Conservation (phyloP, 176 grass and related monocot species). For the Eragrostis curvula region DNA sequence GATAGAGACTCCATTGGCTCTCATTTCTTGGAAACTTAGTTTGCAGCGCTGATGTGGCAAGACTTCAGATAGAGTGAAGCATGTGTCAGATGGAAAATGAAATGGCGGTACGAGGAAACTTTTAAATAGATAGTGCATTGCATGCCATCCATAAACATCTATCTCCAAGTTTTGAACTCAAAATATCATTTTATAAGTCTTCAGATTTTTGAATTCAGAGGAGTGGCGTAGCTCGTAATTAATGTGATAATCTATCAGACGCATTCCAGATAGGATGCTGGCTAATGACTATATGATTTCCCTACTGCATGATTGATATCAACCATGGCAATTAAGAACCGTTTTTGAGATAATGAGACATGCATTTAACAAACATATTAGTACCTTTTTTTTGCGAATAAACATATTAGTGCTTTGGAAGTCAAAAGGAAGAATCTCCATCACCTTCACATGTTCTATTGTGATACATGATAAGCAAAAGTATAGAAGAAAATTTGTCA, state of each 20-base stretch:
- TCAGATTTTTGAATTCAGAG: not conserved
- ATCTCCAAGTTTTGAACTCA: not conserved
- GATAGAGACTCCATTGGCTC: conserved; percentile 23
- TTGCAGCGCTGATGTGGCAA: not conserved
- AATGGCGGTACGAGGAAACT: not conserved
- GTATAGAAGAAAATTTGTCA: not conserved
- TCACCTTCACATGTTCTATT: conserved; percentile 29
- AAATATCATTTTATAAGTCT: not conserved
- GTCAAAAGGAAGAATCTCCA: conserved; percentile 33
- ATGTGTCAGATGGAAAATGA: conserved; percentile 15
- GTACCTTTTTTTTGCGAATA: too few relatives aligned
- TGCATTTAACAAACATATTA: conserved; percentile 28
- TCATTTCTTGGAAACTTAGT: not conserved
- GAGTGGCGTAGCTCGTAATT: not conserved
- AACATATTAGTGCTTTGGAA: conserved; percentile 16
- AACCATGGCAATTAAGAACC: not conserved
- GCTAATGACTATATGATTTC: conserved; percentile 42
- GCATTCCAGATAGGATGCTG: conserved; percentile 39
- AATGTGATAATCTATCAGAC: conserved; percentile 30
- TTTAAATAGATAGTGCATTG: not conserved
- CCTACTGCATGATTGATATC: conserved; percentile 30
- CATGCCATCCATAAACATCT: conserved; percentile 21
- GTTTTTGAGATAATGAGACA: not conserved
- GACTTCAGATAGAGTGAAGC: not conserved
- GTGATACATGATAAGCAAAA: not conserved